Conservation (phyloP, 106 monocot species). For the Dactylorhiza incarnata region DNA sequence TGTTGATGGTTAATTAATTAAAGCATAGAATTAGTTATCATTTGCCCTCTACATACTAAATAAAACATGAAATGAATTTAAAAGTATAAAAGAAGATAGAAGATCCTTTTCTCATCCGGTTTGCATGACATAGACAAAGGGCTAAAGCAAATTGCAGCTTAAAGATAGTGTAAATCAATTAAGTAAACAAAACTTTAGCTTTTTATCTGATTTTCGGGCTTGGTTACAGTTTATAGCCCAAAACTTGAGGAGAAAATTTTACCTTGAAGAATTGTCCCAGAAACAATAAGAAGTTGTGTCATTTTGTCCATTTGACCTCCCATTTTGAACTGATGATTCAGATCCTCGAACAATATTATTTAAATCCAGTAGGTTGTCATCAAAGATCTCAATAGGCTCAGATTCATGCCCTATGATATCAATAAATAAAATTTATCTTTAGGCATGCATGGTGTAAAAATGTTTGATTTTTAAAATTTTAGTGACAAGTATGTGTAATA, state of each 20-base stretch:
- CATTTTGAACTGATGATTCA: conserved; percentile 13
- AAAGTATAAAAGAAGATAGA: too few species aligned
- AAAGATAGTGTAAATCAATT: not conserved
- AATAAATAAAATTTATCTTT: too few species aligned
- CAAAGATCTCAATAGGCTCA: conserved; percentile 30
- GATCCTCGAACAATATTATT: conserved; percentile 14
- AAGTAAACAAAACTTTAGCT: not conserved
- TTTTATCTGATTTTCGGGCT: not conserved
- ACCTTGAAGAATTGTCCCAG: conserved; percentile 36
- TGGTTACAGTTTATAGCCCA: not conserved
- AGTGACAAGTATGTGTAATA: too few species aligned
- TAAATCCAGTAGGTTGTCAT: conserved; percentile 41
- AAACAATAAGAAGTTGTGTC: conserved; percentile 13
- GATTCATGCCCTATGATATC: not conserved
- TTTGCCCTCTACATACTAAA: too few species aligned
- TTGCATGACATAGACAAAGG: too few species aligned
- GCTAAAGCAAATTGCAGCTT: not conserved
- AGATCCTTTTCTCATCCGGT: too few species aligned
- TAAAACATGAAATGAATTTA: too few species aligned
- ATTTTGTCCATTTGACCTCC: not conserved
- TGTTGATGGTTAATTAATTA: too few species aligned
- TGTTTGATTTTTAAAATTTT: too few species aligned
- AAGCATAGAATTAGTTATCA: too few species aligned
- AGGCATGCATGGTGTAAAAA: too few species aligned
- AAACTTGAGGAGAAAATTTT: not conserved